Base-by-base conservation (phyloP, 1,139 yeast species). In the Sugiyamaella sp. region DNA sequence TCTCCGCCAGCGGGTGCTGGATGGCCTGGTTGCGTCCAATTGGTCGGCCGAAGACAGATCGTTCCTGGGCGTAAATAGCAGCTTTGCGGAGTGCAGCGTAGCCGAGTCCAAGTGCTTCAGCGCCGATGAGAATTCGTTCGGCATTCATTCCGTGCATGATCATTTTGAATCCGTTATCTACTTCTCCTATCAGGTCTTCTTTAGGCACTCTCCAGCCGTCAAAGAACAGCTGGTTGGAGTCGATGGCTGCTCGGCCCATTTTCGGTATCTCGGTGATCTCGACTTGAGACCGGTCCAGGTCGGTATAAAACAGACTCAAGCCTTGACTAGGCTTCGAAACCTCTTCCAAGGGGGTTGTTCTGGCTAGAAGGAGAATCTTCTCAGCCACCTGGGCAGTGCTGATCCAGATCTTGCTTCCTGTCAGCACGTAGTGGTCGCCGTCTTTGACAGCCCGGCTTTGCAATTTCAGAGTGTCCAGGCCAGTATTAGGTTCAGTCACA, bases 101-200 rank as follows among this genome's bases (percentile, higher is more conserved):
- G 12, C 53, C 53, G 17, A 49, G 44, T 8, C 53, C 53, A 24
- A 49, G 45, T 14, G 53, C 53, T 25, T 49, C 53, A 33, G 53
- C 53, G 17, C 49, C 53, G 16, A 49, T 49, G 29, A 49, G 49
- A 38, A 49, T 49, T 35, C 53, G 17, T 20, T 49, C 53, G 2
- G 53, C 53, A 38, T 49, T 49, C 53, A 49, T 49, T 21, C 53
- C 53, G 20, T 49, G 53, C 53, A 49, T 49, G n/a, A 49, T 49
- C 53, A 49, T 49, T 35, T 49, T 49, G 37, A 49, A 49, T 19
- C 53, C 53, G 12, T 49, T 29, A 25, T 44, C 35, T n/a, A 12
- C 53, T n/a, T 49, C 45, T n/a, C 53, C 53, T 27, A 49, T 43
- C 4, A 49, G 37, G 16, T 49, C 53, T 17, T 49, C 40, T 20